Conservation (phyloP, 192 early-diverging fungal species). For the Rhizophagus sp. region DNA sequence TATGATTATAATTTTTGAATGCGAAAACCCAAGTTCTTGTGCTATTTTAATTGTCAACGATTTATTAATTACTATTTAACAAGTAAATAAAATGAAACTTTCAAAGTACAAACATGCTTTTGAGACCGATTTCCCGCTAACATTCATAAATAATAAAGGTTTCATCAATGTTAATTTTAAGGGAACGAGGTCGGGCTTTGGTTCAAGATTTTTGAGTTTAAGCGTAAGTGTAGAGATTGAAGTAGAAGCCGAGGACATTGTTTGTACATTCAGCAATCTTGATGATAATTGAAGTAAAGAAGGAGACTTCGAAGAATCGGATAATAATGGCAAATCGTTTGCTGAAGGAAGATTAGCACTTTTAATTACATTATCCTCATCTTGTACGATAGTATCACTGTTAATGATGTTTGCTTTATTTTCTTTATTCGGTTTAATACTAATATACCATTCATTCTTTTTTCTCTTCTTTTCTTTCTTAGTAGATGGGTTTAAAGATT, state of each 20-base stretch:
- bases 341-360: neutral
- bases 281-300: neutral
- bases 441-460: no score
- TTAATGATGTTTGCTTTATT: neutral
- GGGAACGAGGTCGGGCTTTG: conserved; percentile 28
- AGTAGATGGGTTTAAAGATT: neutral
- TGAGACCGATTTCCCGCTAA: conserved; percentile 62
- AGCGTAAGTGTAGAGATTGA: neutral
- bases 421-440: no score
- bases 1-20: conserved; percentile 56
- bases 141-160: conserved; percentile 67
- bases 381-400: neutral
- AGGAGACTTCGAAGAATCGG: no score
- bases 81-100: neutral
- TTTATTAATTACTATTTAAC: neutral
- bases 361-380: neutral
- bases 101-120: conserved; percentile 56
- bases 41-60: conserved; percentile 32
- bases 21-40: conserved; percentile 44
- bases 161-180: conserved; percentile 60
- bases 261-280: no score
- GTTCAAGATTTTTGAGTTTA: conserved; percentile 2
- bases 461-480: neutral
- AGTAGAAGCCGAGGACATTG: neutral
- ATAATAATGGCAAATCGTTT: no score